phyloP scores from a whole-genome alignment of 106 monocot species.

The Phalaenopsis aphrodite region DNA sequence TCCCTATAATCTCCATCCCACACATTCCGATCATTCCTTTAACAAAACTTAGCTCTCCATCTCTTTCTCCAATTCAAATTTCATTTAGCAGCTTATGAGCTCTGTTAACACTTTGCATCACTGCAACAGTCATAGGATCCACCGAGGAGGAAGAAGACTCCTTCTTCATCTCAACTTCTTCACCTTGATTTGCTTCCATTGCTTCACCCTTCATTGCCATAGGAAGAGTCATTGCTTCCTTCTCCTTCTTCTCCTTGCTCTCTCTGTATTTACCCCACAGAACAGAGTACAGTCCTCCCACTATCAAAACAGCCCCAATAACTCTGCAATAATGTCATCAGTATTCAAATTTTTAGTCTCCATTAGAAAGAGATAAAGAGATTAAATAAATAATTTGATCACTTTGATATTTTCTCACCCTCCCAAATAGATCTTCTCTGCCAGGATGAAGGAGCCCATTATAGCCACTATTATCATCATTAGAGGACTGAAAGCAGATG shows the following conservation, averaged over 20 bases:
- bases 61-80: no score
- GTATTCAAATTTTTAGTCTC: not conserved
- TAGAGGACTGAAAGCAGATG: slow-evolving; percentile 82
- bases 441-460: slow-evolving; percentile 83
- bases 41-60: no score
- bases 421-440: slow-evolving; percentile 69
- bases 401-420: slow-evolving; percentile 25
- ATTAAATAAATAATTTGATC: not conserved
- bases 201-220: slow-evolving; percentile 7
- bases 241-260: slow-evolving; percentile 58
- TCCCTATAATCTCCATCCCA: not conserved
- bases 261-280: slow-evolving; percentile 95
- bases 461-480: slow-evolving; percentile 87
- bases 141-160: not conserved
- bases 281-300: slow-evolving; percentile 77
- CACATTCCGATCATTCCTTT: not conserved
- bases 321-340: slow-evolving; percentile 33
- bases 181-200: not conserved
- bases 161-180: slow-evolving; percentile 7
- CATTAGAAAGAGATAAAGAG: not conserved
- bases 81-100: no score
- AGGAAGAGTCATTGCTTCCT: slow-evolving; percentile 36
- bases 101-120: not conserved
- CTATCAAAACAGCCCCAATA: slow-evolving; percentile 67
- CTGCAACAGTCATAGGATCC: not conserved